Conservation (phyloP, 306 rosid species). For the Cicer arietinum region DNA sequence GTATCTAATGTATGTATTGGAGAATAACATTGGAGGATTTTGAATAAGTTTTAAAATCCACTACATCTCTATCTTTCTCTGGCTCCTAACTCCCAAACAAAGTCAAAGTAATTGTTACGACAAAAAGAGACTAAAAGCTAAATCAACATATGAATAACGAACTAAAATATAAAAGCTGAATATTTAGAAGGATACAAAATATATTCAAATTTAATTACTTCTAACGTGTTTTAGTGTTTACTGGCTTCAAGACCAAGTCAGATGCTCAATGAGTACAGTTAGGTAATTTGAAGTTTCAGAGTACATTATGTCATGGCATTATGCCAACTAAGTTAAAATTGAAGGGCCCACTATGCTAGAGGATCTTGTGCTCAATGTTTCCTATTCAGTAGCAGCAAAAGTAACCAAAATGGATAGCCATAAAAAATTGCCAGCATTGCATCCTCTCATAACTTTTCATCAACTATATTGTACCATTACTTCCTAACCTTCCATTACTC, state of each 20-base stretch:
- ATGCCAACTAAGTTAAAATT: slow-evolving; percentile 31
- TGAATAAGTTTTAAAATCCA: too few species aligned
- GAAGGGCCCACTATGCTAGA: background rate
- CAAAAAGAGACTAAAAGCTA: background rate
- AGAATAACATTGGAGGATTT: too few species aligned
- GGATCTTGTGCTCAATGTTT: background rate
- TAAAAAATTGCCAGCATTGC: slow-evolving; percentile 8
- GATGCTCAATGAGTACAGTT: background rate
- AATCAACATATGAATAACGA: background rate
- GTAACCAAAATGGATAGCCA: slow-evolving; percentile 1
- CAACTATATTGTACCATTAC: slow-evolving; percentile 36
- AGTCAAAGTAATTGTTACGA: too few species aligned
- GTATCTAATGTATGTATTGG: too few species aligned
- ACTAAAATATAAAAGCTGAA: background rate
- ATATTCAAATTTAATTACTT: background rate
- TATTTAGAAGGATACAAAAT: background rate
- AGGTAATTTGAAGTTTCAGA: slow-evolving; percentile 20
- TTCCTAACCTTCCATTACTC: slow-evolving; percentile 22
- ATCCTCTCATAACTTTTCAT: slow-evolving; percentile 21
- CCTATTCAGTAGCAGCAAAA: slow-evolving; percentile 16
- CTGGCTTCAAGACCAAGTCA: slow-evolving; percentile 14
- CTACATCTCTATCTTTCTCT: too few species aligned
- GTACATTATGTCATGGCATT: slow-evolving; percentile 18
- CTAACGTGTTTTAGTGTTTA: background rate
- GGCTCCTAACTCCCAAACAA: too few species aligned